Evolutionary conservation across 768 basidiomycete species (phyloP).

Genomic region (Rhizopogon roseolus): DNA sequence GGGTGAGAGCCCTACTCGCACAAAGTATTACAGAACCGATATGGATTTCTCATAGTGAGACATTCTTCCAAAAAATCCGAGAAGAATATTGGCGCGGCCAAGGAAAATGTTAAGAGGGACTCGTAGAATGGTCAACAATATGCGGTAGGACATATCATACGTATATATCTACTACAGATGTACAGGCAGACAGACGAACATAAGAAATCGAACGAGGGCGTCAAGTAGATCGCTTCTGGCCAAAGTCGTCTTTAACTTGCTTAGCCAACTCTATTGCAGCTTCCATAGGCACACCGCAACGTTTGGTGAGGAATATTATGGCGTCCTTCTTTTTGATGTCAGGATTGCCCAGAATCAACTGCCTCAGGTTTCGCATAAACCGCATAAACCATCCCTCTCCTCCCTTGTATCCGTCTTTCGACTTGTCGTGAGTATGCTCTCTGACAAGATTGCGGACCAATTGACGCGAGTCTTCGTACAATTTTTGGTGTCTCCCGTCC

Average conservation of each 20-base stretch:
- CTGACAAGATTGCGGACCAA: not conserved
- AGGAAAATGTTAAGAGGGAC: too few relatives aligned
- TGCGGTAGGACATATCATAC: too few relatives aligned
- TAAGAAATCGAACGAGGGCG: not conserved
- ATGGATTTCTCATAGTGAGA: too few relatives aligned
- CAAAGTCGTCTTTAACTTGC: constrained; percentile 12
- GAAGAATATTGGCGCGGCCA: too few relatives aligned
- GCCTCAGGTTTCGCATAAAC: constrained; percentile 7
- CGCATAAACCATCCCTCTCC: constrained; percentile 11
- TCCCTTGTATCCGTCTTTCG: constrained; percentile 3
- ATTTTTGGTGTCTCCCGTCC: not conserved
- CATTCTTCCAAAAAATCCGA: too few relatives aligned
- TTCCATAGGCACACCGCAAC: constrained; percentile 22
- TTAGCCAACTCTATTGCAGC: constrained; percentile 13
- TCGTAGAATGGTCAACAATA: too few relatives aligned
- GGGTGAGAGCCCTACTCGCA: too few relatives aligned
- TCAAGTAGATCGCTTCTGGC: not conserved
- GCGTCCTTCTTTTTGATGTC: constrained; percentile 10
- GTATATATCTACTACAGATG: too few relatives aligned
- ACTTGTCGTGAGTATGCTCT: not conserved
- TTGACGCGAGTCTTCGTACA: not conserved
- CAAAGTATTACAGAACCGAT: too few relatives aligned
- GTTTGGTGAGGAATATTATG: constrained; percentile 12
- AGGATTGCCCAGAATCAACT: constrained; percentile 7
- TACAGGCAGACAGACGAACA: not conserved